Evolutionary conservation across 1,284 basidiomycete genomes (phyloP), one percentile per base, ranked within the genome.

Genomic region (Leccinum griseonigrum): DNA sequence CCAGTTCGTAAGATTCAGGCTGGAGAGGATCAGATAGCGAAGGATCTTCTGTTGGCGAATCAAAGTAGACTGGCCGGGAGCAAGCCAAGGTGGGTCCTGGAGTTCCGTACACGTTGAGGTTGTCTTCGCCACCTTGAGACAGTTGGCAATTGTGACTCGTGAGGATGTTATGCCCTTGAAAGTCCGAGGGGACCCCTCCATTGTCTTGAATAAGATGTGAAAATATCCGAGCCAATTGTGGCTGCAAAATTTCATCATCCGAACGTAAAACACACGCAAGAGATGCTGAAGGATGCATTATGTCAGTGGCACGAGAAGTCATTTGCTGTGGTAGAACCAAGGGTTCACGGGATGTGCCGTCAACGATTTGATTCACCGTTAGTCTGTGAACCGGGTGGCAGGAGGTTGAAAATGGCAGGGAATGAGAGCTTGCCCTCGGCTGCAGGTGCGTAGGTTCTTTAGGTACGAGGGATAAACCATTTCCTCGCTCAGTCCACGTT

Each of bases 21-120:
- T 75, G 68, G 38, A 75, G 65, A 61, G 78, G 73, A 68, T 82
- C 81, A 58, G 78, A 81, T 46, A 71, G 67, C 31, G 77, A 74
- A 48, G 81, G 79, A 62, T 83, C 80, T 71, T 83, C 81, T n/a
- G 76, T 75, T 4, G 82, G 83, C 2, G 80, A 81, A 68, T 85
- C 81, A 65, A 82, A 83, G 72, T 82, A 82, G 22, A 82, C 67
- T 6, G 74, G 70, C 50, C 60, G 71, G 56, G 74, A 74, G 57
- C 60, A 64, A 52, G 64, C 52, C 38, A 74, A 73, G 8, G 62
- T 64, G 53, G 74, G 73, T 58, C 74, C 73, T 26, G 71, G 74
- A 71, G 73, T 75, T 36, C 48, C 70, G 61, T 69, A 76, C 56
- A 73, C 56, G 58, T 67, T 67, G 57, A 61, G 18, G 32, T 18